phyloP scores from a whole-genome alignment of 139 green algal species.

The Tetraselmis chui region DNA sequence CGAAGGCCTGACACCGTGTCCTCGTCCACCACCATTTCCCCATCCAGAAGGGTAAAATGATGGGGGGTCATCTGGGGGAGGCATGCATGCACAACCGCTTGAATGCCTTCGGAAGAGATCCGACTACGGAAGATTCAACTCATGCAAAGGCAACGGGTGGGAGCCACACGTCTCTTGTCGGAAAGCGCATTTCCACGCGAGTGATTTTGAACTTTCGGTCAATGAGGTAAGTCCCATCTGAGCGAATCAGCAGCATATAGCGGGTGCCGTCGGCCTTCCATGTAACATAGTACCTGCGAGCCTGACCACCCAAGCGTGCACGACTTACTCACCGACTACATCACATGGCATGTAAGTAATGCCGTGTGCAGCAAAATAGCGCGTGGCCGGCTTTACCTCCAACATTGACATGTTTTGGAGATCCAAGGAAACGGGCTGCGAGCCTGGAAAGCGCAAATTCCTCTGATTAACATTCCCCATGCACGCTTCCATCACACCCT shows the following conservation, averaged over 20 bases:
- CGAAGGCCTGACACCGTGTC: slow-evolving; percentile 33
- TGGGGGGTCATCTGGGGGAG: slow-evolving; percentile 19
- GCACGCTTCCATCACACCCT: slow-evolving; percentile 13
- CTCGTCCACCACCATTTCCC: slow-evolving; percentile 94
- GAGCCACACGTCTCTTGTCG: slow-evolving; percentile 1
- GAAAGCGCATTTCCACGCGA: slow-evolving; percentile 57
- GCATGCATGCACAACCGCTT: neutral
- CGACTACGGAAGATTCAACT: neutral
- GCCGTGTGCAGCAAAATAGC: no score
- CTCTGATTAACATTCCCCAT: slow-evolving; percentile 9
- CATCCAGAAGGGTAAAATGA: slow-evolving; percentile 81
- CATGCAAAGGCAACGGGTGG: neutral
- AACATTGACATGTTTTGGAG: slow-evolving; percentile 36
- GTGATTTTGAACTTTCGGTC: slow-evolving; percentile 67
- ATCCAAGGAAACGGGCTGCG: slow-evolving; percentile 87
- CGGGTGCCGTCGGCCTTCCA: slow-evolving; percentile 97
- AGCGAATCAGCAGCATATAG: slow-evolving; percentile 82
- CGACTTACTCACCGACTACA: no score
- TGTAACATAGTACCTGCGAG: slow-evolving; percentile 70
- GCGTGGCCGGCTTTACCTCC: neutral
- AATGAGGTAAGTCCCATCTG: slow-evolving; percentile 81
- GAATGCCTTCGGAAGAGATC: neutral
- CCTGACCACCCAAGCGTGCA: no score
- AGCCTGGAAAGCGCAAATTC: slow-evolving; percentile 67
- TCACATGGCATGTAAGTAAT: no score